Evolutionary conservation across 345 rosid species (phyloP), one percentile per base, ranked within the genome.

Genomic region (Brassica carinata): DNA sequence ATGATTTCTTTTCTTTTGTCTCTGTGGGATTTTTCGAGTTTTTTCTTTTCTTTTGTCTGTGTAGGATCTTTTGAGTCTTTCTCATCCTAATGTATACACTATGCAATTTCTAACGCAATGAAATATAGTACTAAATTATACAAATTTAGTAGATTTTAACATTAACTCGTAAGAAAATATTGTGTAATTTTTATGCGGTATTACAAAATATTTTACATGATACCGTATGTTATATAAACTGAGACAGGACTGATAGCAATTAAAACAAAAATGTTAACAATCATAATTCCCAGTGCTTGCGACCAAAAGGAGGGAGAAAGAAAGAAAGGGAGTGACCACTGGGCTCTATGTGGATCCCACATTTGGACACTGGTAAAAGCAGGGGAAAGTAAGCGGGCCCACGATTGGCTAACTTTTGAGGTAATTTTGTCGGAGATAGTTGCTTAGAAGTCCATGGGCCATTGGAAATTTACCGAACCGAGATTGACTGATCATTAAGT

Each of bases 391-490:
- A 2, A 70, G 2, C 73, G 70, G 83, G 71, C 85, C 79, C 87
- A 72, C 13, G 5, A 10, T 0, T 9, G 73, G 81, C 57, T 85
- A 26, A 67, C 73, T 75, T 75, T 6, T 0, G 83, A 64, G 71
- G 81, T 86, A 88, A 80, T 75, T 61, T 31, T 83, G 96, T 88
- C 89, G 89, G 89, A 82, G 66, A 40, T 7, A 23, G 45, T 30
- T 63, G 0, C 43, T 5, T 1, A 23, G 43, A 81, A 65, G 81
- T 78, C 84, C 81, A 77, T 81, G 84, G 81, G 77, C 84, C 75
- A 72, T 45, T 71, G 19, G 29, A 69, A 31, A 45, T 64, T 76
- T 64, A 66, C 84, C 68, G 76, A 55, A 74, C 72, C 8, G 77
- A 81, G 77, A 71, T 81, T 81, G 84, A 81, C 84, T 58, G 75